Evolutionary conservation across 1,139 yeast genomes (phyloP).

Genomic region (Saccharomyces hybrid): DNA sequence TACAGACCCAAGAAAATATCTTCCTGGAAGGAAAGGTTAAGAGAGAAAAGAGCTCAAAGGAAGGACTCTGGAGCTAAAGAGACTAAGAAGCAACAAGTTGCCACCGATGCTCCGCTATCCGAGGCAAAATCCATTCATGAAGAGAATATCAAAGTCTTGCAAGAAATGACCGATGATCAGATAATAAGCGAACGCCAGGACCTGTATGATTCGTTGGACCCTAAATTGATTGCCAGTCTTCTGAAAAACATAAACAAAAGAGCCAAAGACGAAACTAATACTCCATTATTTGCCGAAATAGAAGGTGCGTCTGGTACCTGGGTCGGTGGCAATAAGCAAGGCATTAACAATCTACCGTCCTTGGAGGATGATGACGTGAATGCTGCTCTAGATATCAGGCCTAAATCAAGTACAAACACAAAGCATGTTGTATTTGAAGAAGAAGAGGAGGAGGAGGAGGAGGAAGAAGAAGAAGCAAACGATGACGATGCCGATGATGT

Average conservation of each 20-base stretch:
- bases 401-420: not conserved
- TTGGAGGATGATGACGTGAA: slow-evolving; percentile 31
- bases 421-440: slow-evolving; percentile 6
- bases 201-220: slow-evolving; percentile 58
- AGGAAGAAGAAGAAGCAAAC: slow-evolving; percentile 10
- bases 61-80: not conserved
- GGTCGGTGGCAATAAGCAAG: slow-evolving; percentile 49
- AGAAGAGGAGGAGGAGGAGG: slow-evolving; percentile 4
- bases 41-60: slow-evolving; percentile 26
- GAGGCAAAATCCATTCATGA: slow-evolving; percentile 70
- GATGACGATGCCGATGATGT: slow-evolving; percentile 36
- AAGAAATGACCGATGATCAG: slow-evolving; percentile 60
- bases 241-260: slow-evolving; percentile 39
- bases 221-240: slow-evolving; percentile 54
- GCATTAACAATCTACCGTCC: slow-evolving; percentile 30
- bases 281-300: slow-evolving; percentile 40
- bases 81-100: slow-evolving; percentile 6
- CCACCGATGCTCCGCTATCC: slow-evolving; percentile 16
- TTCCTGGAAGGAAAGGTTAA: slow-evolving; percentile 37
- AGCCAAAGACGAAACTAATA: slow-evolving; percentile 15
- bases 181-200: slow-evolving; percentile 60
- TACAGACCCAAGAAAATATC: slow-evolving; percentile 34
- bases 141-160: slow-evolving; percentile 61
- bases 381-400: slow-evolving; percentile 30
- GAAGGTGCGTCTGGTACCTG: slow-evolving; percentile 60